Evolutionary conservation across 129 eudicot genomes (phyloP), one percentile per base, ranked within the genome.

Genomic region (Solidago caesia): DNA sequence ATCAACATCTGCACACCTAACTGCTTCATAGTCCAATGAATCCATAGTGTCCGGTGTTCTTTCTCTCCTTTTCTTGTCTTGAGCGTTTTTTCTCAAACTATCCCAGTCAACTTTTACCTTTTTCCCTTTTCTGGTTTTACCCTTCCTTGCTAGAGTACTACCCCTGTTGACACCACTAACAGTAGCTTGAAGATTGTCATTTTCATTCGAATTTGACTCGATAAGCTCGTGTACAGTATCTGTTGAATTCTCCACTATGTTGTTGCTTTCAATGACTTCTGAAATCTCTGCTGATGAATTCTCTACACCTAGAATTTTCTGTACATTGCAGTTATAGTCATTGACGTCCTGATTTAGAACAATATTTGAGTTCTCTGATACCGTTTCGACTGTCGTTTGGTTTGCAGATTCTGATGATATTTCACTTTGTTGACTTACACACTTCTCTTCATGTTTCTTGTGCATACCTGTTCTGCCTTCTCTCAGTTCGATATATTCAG

Each of bases 1-100:
- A 55, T 84, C 48, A 44, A 91, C 95, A 78, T 95, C 83, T 59
- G 97, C 96, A 80, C 80, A 68, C 48, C 96, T 80, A 15, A 95
- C 87, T 3, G 99, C 89, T 65, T 89, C 99, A 93, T 93, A 95
- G 80, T 95, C 99, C 77, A 95, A 64, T 43, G 99, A 95, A 81
- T 95, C 96, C 92, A 78, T 80, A 61, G 87, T 87, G 44, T 86
- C 70, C 10, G 82, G 71, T 74, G 85, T 81, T 52, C 65, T 76
- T 58, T 75, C 92, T 84, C 96, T 84, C 49, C 63, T 78, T 9
- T 44, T 46, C 43, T 77, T 67, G 2, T 46, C 65, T 48, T 80
- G 64, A 16, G 98, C 89, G 8, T 78, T 74, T 44, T 60, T 85
- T 71, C 97, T 84, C 69, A 93, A 69, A 71, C 75, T 81, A 72